Percentiles rank a stretch among this genome's conserved stretches.
Conservation (phyloP, 2,329 filamentous ascomycete species). For the Sphaerulina musiva region DNA sequence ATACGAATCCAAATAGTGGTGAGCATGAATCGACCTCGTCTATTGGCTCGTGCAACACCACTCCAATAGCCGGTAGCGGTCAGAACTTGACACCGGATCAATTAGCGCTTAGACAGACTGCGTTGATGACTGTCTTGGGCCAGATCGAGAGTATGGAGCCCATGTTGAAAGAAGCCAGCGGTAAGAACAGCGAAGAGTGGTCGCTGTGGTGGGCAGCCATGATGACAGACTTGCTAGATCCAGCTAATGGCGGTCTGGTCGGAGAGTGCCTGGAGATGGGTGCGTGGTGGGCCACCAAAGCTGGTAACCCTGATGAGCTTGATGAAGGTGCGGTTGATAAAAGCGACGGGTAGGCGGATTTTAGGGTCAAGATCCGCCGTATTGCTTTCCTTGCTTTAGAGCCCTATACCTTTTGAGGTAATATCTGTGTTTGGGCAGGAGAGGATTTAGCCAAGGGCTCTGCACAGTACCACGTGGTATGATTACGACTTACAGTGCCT, state of each 20-base stretch:
- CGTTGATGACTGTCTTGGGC: constrained; percentile 73
- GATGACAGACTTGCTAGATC: constrained; percentile 75
- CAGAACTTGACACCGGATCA: constrained; percentile 46
- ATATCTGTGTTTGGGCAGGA: constrained; percentile 53
- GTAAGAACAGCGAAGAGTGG: constrained; percentile 88
- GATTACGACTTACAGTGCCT: constrained; percentile 66
- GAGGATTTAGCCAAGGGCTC: constrained; percentile 3
- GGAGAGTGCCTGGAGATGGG: constrained; percentile 74
- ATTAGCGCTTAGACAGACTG: constrained; percentile 66
- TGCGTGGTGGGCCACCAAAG: constrained; percentile 58
- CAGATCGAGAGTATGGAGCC: constrained; percentile 82
- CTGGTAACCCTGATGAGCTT: constrained; percentile 1
- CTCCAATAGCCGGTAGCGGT: neutral
- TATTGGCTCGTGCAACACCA: constrained; percentile 16
- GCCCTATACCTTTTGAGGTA: constrained; percentile 88
- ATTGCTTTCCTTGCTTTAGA: constrained; percentile 58
- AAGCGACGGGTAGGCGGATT: neutral
- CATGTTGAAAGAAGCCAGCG: constrained; percentile 70
- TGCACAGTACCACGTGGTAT: neutral
- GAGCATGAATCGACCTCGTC: constrained; percentile 20
- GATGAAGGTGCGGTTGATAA: constrained; percentile 3
- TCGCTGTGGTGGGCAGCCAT: constrained; percentile 81
- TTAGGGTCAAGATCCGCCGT: neutral
- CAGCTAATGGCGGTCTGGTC: constrained; percentile 64
- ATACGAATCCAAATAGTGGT: constrained; percentile 19